These are phyloP conservation scores for Tetrapisispora arboricola DNA, from an alignment of 805 yeast species.

Conservation along the genomic window DNA sequence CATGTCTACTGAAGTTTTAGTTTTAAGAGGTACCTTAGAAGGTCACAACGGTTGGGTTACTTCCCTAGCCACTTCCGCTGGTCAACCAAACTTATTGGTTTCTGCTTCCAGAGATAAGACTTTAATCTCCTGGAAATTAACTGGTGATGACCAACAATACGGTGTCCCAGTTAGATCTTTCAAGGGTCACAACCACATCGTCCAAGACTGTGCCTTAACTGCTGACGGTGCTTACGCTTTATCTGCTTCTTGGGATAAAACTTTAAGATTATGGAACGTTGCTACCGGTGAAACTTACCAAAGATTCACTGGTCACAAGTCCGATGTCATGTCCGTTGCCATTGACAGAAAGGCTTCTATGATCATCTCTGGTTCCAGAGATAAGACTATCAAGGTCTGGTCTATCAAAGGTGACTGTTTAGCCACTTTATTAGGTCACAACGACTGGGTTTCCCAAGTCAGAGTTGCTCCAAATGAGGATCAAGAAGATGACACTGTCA, in stretches of 20 bases:
- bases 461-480: constrained; percentile 75
- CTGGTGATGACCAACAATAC: constrained; percentile 91
- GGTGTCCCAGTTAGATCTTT: constrained; percentile 98
- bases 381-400: constrained; percentile 98
- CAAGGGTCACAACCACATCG: constrained; percentile 98
- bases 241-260: constrained; percentile 99
- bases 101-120: constrained; percentile 99
- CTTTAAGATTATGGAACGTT: constrained; percentile 97
- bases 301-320: constrained; percentile 96
- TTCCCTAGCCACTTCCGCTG: constrained; percentile 93
- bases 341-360: constrained; percentile 94
- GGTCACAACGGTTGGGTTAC: constrained; percentile 98
- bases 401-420: constrained; percentile 96
- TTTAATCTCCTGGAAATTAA: constrained; percentile 94
- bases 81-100: constrained; percentile 94
- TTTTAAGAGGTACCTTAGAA: constrained; percentile 99
- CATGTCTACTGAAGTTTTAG: constrained; percentile 66
- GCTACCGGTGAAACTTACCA: constrained; percentile 85
- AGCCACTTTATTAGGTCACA: constrained; percentile 89
- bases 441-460: constrained; percentile 98
- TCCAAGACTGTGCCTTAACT: constrained; percentile 94
- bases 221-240: constrained; percentile 96
- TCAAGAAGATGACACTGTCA: constrained; percentile 43
- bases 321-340: constrained; percentile 95
- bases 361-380: constrained; percentile 98